phyloP scores from a whole-genome alignment of 164 flowering plant species.

The Vitis amurensis region DNA sequence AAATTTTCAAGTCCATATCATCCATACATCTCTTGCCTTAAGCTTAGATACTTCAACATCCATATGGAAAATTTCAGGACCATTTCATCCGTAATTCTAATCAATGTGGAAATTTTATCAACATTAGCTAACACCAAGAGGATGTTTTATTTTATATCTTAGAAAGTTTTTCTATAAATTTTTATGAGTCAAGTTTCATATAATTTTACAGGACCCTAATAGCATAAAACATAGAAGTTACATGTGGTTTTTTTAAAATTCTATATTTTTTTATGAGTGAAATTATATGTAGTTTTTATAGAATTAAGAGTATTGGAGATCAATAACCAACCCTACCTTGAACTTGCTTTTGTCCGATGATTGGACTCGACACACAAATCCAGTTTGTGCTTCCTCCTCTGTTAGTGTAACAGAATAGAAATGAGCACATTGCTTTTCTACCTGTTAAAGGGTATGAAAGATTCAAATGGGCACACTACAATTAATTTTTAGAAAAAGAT shows the following conservation, averaged over 20 bases:
- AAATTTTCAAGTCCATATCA: too few relatives aligned
- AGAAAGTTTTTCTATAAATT: not conserved
- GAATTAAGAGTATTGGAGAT: not conserved
- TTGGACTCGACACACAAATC: constrained; percentile 77
- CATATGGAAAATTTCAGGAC: too few relatives aligned
- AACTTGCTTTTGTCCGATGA: constrained; percentile 88
- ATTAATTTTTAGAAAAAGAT: not conserved
- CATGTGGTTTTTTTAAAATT: too few relatives aligned
- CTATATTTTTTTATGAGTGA: too few relatives aligned
- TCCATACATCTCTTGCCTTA: too few relatives aligned
- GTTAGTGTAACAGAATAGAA: constrained; percentile 84
- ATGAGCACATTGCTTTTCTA: constrained; percentile 92
- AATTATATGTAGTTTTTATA: too few relatives aligned
- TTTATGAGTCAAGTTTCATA: too few relatives aligned
- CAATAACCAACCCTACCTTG: constrained; percentile 48
- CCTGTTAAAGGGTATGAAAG: constrained; percentile 44
- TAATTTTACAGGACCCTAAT: too few relatives aligned
- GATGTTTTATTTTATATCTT: not conserved
- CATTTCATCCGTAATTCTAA: not conserved
- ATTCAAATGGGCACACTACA: constrained; percentile 3
- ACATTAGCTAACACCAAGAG: not conserved
- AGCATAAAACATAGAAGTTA: too few relatives aligned
- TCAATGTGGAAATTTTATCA: not conserved
- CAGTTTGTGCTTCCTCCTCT: constrained; percentile 74
- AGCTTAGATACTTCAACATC: too few relatives aligned